Evolutionary conservation across 805 yeast species (phyloP).

Genomic region (Brettanomyces bruxellensis): DNA sequence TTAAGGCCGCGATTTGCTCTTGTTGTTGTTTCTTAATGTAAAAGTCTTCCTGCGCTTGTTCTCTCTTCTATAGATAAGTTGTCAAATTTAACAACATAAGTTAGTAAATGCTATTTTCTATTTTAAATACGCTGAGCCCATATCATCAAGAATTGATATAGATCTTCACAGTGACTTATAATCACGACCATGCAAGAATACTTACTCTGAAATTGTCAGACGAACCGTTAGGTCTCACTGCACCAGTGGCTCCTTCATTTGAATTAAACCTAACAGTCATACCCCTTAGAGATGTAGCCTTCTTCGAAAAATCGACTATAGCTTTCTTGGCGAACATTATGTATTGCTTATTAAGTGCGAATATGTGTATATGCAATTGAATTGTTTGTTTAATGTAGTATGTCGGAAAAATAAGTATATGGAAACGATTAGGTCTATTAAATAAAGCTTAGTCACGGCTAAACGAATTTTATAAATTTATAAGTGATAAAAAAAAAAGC

Average conservation of each 20-base stretch:
- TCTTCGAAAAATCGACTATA: conserved; percentile 21
- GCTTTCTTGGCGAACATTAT: conserved; percentile 33
- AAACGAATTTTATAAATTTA: no score
- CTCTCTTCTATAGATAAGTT: conserved; percentile 52
- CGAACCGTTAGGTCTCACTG: conserved; percentile 43
- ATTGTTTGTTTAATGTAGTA: no score
- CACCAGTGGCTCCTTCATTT: conserved; percentile 54
- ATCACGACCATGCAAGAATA: conserved; percentile 4
- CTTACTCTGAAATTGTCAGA: conserved; percentile 54
- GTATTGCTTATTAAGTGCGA: background rate
- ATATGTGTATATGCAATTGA: no score
- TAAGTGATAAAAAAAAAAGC: no score
- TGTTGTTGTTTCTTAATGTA: conserved; percentile 85
- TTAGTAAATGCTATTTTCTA: background rate
- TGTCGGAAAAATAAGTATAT: no score
- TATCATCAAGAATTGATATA: background rate
- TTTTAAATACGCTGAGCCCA: background rate
- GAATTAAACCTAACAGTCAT: conserved; percentile 30
- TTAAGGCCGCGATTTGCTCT: conserved; percentile 72
- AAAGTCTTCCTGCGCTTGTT: conserved; percentile 82
- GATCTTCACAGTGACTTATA: no score
- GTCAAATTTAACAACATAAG: background rate
- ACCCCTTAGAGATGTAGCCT: conserved; percentile 15
- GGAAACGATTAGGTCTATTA: no score
- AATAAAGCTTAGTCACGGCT: no score